Percentiles rank a stretch among this genome's conserved stretches.
Evolutionary conservation across 108 stramenopile species (phyloP).

Genomic region (Stephanodiscus triporus): DNA sequence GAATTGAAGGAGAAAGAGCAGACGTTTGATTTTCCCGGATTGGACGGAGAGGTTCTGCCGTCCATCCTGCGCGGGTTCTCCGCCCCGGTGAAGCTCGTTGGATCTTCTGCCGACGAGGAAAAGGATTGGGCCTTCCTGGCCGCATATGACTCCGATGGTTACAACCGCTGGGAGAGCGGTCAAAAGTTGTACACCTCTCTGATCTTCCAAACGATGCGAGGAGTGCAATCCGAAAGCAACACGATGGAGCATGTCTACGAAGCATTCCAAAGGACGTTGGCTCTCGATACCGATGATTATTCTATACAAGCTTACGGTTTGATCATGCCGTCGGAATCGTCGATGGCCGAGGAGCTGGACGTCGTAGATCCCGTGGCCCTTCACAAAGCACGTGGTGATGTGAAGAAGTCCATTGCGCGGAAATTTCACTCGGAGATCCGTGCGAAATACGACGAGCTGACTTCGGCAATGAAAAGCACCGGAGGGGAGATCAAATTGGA

Average conservation of each 20-base stretch:
- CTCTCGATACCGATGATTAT: slow-evolving; percentile 40
- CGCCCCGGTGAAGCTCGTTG: slow-evolving; percentile 92
- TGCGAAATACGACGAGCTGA: slow-evolving; percentile 59
- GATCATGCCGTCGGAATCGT: slow-evolving; percentile 57
- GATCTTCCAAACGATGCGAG: slow-evolving; percentile 47
- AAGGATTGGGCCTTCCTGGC: slow-evolving; percentile 64
- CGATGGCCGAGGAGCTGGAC: slow-evolving; percentile 57
- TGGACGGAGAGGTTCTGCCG: slow-evolving; percentile 80
- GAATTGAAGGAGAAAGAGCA: slow-evolving; percentile 84
- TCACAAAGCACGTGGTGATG: slow-evolving; percentile 46
- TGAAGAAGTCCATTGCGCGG: slow-evolving; percentile 57
- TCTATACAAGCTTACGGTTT: slow-evolving; percentile 66
- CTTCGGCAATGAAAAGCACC: slow-evolving; percentile 37
- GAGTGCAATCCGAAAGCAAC: slow-evolving; percentile 15
- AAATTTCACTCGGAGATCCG: slow-evolving; percentile 38
- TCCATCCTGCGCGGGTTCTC: slow-evolving; percentile 92
- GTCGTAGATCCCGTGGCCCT: slow-evolving; percentile 57
- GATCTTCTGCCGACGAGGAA: slow-evolving; percentile 47
- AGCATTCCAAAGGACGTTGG: slow-evolving; percentile 40
- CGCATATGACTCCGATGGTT: slow-evolving; percentile 76
- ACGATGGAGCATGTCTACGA: slow-evolving; percentile 46
- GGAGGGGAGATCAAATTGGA: slow-evolving; percentile 36
- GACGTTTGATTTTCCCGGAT: slow-evolving; percentile 80
- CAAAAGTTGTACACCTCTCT: slow-evolving; percentile 53
- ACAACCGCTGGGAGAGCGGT: slow-evolving; percentile 79